phyloP scores from a whole-genome alignment of 371 early-diverging fungal genomes.

The Chytridiales sp. region DNA sequence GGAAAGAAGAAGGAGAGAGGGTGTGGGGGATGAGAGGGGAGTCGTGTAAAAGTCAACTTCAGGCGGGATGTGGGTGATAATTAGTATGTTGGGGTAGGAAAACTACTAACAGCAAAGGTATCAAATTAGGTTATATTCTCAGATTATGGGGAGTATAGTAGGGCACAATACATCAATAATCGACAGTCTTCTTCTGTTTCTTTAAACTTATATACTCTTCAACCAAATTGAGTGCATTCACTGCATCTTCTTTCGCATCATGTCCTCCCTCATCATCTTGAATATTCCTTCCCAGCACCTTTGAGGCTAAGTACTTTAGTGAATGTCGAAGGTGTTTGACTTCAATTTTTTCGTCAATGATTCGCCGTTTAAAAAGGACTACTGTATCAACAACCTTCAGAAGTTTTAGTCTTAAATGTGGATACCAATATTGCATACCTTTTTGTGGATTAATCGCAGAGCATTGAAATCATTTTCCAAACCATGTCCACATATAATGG shows the following conservation, averaged over 20 bases:
- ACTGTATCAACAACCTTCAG: slow-evolving; percentile 69
- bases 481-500: slow-evolving; percentile 75
- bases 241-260: slow-evolving; percentile 75
- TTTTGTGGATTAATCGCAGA: slow-evolving; percentile 44
- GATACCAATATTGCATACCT: not conserved
- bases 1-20: too few species aligned
- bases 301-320: slow-evolving; percentile 57
- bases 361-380: slow-evolving; percentile 57
- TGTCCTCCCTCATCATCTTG: slow-evolving; percentile 61
- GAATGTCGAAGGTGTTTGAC: slow-evolving; percentile 4
- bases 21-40: too few species aligned
- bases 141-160: too few species aligned
- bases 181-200: too few species aligned
- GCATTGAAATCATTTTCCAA: slow-evolving; percentile 72
- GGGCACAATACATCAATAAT: too few species aligned
- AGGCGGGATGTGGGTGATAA: too few species aligned
- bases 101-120: too few species aligned
- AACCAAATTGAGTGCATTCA: slow-evolving; percentile 67
- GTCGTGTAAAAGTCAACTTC: too few species aligned
- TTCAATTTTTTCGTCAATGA: slow-evolving; percentile 55
- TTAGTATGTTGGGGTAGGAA: too few species aligned
- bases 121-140: too few species aligned
- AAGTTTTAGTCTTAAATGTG: slow-evolving; percentile 7
- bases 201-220: slow-evolving; percentile 54
- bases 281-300: slow-evolving; percentile 57